Evolutionary conservation across 106 monocot genomes (phyloP), one percentile per base, ranked within the genome.

Genomic region (Chionographis japonica): DNA sequence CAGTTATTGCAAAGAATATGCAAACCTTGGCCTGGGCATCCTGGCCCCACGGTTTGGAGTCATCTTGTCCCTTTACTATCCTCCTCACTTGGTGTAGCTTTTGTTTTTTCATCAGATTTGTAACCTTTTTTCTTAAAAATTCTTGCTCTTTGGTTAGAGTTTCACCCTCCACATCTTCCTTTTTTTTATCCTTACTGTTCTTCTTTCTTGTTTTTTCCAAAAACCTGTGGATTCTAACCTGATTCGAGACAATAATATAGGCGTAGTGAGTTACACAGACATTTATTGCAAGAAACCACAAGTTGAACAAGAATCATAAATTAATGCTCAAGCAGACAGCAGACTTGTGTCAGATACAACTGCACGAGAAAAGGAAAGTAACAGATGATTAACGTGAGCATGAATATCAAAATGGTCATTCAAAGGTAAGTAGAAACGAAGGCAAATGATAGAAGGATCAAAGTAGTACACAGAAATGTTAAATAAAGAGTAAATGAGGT

Each of bases 201-300:
- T 79, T 90, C 61, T 92, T 92, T 69, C 67, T 93, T 58, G 97
- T 85, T 68, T 87, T 98, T 41, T 83, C 83, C 74, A 98, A 68
- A 85, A 98, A 93, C 55, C 62, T 92, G 58, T 81, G 80, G 19
- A 98, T 89, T 62, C 80, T 85, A 63, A 64, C 87, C 97, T 92
- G 72, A 19, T 67, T 54, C 18, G 61, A 52, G 49, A 7, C 12
- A 68, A 4, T 65, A 56, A 58, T 5, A 74, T 35, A n/a, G 4
- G 13, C 42, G 58, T 62, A 51, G 46, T 6, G 8, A 5, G 0
- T 10, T 46, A 46, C 8, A 46, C 46, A 27, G 46, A 46, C 46
- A 0, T 46, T 46, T 46, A 46, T 5, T 46, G 46, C 46, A 46
- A 46, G 46, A 46, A 46, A 46, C 9, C 5, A 6, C 9, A 10